Conservation (phyloP, 2,329 filamentous ascomycete genomes). For the Trichophyton simii region DNA sequence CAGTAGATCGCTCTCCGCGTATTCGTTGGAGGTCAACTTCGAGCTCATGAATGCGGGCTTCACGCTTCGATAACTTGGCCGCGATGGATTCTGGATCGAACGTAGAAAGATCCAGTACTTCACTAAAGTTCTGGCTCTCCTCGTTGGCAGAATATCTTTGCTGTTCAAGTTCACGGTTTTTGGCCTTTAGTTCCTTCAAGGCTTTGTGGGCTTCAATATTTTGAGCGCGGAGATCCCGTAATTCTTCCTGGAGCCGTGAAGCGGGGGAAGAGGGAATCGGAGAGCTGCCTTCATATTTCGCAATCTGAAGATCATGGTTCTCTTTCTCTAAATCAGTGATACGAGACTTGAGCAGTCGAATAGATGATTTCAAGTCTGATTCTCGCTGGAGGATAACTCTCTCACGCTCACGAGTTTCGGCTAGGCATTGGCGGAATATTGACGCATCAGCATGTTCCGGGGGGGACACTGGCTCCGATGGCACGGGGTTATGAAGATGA, state of each 20-base stretch:
- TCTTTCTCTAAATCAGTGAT: constrained; percentile 56
- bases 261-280: constrained; percentile 40
- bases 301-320: constrained; percentile 47
- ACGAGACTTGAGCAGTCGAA: constrained; percentile 52
- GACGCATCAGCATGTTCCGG: constrained; percentile 40
- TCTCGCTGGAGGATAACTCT: constrained; percentile 54
- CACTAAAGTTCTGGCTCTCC: constrained; percentile 33
- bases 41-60: constrained; percentile 48
- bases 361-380: constrained; percentile 47
- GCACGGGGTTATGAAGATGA: constrained; percentile 29
- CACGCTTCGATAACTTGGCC: constrained; percentile 56
- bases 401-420: constrained; percentile 53
- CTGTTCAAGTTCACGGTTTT: constrained; percentile 40
- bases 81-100: constrained; percentile 53
- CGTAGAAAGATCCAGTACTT: constrained; percentile 36
- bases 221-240: constrained; percentile 48
- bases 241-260: constrained; percentile 37
- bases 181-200: constrained; percentile 42
- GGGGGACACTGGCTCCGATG: constrained; percentile 22
- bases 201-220: constrained; percentile 49
- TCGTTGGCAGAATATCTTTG: constrained; percentile 36
- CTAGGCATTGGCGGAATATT: constrained; percentile 50
- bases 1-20: constrained; percentile 34
- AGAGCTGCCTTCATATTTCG: constrained; percentile 42
- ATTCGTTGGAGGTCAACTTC: constrained; percentile 52